A percentile compares a stretch with the other conserved stretches of the same genome.
Conservation (phyloP, 225 moss, liverwort and hornwort species). For the Antitrichia curtipendula region DNA sequence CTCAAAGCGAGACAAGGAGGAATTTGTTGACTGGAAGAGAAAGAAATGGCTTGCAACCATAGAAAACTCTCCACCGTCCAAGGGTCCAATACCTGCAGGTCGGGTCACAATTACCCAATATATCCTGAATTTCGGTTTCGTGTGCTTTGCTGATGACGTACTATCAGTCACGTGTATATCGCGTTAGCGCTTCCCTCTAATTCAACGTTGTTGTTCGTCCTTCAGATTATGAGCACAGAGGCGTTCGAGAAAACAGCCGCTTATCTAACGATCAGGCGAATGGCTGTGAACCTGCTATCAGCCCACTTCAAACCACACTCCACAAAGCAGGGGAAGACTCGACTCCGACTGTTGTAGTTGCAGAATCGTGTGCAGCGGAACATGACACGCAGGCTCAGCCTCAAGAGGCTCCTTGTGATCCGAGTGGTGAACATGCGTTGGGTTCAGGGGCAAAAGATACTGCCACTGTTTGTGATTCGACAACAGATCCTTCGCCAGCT, state of each 20-base stretch:
- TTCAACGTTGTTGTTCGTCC: background rate
- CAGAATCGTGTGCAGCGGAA: background rate
- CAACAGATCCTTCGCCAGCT: background rate
- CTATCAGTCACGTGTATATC: background rate
- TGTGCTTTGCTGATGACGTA: background rate
- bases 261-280: background rate
- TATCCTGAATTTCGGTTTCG: background rate
- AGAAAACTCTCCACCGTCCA: conserved; percentile 8
- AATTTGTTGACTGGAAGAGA: conserved; percentile 29
- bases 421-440: background rate
- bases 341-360: background rate
- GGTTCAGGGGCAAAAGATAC: background rate
- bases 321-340: background rate
- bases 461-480: background rate
- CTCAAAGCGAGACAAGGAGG: conserved; percentile 51
- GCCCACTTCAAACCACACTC: background rate
- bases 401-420: background rate
- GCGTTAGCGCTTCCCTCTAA: background rate
- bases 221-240: conserved; percentile 15
- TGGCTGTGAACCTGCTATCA: conserved; percentile 4
- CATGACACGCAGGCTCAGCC: background rate
- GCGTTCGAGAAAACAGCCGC: background rate
- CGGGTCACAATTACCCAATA: background rate
- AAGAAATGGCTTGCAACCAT: conserved; percentile 16
- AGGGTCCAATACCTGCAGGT: conserved; percentile 13